A percentile compares a stretch with the other conserved stretches of the same genome.
Conservation (phyloP, 805 yeast genomes). For the Lipomyces mesembrius region DNA sequence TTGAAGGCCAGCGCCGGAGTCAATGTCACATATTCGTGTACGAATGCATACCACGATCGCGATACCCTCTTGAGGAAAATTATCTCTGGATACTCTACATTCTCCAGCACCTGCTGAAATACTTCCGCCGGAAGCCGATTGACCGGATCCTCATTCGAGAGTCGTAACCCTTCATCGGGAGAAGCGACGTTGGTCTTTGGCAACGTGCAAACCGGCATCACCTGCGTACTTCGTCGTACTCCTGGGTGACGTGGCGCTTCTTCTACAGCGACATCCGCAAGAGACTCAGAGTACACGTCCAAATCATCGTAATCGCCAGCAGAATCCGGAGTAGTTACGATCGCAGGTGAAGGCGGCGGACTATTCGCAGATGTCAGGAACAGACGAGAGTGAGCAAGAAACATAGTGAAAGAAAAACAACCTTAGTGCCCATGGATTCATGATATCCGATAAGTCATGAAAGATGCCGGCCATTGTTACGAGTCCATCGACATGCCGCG, state of each 20-base stretch:
- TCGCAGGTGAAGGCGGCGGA: slow-evolving; percentile 16
- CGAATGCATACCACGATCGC: slow-evolving; percentile 20
- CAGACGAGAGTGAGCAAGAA: not conserved
- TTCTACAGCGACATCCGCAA: not conserved
- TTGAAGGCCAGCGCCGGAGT: slow-evolving; percentile 18
- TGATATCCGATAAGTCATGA: not conserved
- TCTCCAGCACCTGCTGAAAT: slow-evolving; percentile 15
- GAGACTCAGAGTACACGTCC: not conserved
- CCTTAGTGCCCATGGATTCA: slow-evolving; percentile 31
- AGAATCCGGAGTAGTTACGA: slow-evolving; percentile 9
- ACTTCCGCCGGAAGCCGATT: slow-evolving; percentile 25
- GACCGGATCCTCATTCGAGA: slow-evolving; percentile 19
- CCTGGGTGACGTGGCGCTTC: not conserved
- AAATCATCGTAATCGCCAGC: not conserved
- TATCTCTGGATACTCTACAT: slow-evolving; percentile 25
- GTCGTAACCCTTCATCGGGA: slow-evolving; percentile 8
- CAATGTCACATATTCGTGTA: slow-evolving; percentile 14
- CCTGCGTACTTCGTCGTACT: slow-evolving; percentile 2
- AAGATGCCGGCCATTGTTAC: not conserved
- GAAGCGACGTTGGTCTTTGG: slow-evolving; percentile 20
- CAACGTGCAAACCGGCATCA: slow-evolving; percentile 18
- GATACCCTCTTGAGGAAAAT: slow-evolving; percentile 20
- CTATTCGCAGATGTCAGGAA: slow-evolving; percentile 16
- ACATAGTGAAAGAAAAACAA: not conserved
- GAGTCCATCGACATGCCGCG: not conserved